Evolutionary conservation across 371 early-diverging fungal species (phyloP).

Genomic region (Gilbertella persicaria): DNA sequence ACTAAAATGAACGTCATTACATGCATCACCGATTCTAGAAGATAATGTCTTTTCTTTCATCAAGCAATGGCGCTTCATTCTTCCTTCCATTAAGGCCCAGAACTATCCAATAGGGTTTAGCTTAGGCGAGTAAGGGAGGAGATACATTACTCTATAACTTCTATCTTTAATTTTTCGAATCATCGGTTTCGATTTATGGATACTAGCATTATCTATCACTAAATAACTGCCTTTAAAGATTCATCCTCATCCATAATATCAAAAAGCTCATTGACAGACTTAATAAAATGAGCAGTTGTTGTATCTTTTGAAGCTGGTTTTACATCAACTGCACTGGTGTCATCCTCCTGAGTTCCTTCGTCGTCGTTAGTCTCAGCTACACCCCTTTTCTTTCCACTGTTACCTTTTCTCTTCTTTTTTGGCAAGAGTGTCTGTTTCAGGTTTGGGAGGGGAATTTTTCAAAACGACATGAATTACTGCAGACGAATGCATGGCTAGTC

Average conservation of each 20-base stretch:
- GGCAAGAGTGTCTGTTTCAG: neutral
- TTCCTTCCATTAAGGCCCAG: conserved; percentile 17
- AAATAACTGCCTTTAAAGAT: conserved; percentile 5
- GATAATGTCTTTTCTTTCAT: conserved; percentile 16
- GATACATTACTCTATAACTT: conserved; percentile 13
- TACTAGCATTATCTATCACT: conserved; percentile 10
- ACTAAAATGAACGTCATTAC: neutral
- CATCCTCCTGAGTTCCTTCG: conserved; percentile 14
- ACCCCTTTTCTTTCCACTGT: conserved; percentile 9
- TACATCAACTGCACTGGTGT: conserved; percentile 13
- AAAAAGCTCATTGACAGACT: conserved; percentile 18
- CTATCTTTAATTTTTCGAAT: conserved; percentile 10
- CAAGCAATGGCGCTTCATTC: conserved; percentile 16
- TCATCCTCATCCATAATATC: conserved; percentile 10
- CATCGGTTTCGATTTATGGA: conserved; percentile 13
- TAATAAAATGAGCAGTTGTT: conserved; percentile 14
- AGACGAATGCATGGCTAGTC: no score
- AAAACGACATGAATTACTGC: no score
- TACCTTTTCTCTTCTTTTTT: conserved; percentile 6
- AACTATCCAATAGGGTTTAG: conserved; percentile 13
- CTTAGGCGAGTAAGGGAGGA: conserved; percentile 14
- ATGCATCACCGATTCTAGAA: conserved; percentile 8
- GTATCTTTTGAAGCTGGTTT: conserved; percentile 13
- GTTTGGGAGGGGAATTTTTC: no score
- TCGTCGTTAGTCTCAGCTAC: conserved; percentile 9